Evolutionary conservation across 768 basidiomycete species (phyloP).

Genomic region (Suillus spraguei): DNA sequence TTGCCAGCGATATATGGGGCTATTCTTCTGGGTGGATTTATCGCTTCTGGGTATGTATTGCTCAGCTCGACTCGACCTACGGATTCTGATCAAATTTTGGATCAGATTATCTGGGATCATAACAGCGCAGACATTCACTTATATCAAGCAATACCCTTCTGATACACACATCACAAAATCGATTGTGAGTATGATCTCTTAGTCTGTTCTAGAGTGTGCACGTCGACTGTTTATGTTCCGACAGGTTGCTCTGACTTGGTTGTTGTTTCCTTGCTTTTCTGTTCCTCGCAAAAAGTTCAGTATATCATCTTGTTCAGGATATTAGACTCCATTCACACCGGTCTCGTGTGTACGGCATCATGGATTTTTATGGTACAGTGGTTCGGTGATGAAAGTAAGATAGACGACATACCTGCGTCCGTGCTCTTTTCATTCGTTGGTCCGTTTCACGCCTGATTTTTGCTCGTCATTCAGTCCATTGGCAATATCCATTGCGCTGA

Average conservation of each 20-base stretch:
- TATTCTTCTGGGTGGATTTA: slow-evolving; percentile 33
- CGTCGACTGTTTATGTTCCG: background rate
- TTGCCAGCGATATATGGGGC: slow-evolving; percentile 28
- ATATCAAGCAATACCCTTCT: slow-evolving; percentile 31
- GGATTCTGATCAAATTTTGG: background rate
- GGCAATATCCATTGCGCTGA: slow-evolving; percentile 32
- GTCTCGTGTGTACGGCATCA: slow-evolving; percentile 41
- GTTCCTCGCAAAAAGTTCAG: background rate
- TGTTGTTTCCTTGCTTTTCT: slow-evolving; percentile 3
- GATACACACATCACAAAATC: slow-evolving; percentile 24
- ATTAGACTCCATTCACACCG: slow-evolving; percentile 44
- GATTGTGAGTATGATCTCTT: slow-evolving; percentile 19
- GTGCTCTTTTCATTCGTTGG: too few relatives aligned
- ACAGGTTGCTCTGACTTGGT: slow-evolving; percentile 31
- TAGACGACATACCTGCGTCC: too few relatives aligned
- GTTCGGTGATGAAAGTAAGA: too few relatives aligned
- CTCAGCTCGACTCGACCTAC: background rate
- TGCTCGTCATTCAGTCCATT: slow-evolving; percentile 8
- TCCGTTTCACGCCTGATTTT: too few relatives aligned
- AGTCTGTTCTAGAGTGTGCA: background rate
- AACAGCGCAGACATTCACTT: slow-evolving; percentile 29
- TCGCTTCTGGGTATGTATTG: slow-evolving; percentile 27
- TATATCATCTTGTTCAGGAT: slow-evolving; percentile 17
- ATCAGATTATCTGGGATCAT: slow-evolving; percentile 30
- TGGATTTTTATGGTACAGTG: too few relatives aligned